Evolutionary conservation across 1,284 basidiomycete species (phyloP).

Genomic region (Trichosporon sp.): DNA sequence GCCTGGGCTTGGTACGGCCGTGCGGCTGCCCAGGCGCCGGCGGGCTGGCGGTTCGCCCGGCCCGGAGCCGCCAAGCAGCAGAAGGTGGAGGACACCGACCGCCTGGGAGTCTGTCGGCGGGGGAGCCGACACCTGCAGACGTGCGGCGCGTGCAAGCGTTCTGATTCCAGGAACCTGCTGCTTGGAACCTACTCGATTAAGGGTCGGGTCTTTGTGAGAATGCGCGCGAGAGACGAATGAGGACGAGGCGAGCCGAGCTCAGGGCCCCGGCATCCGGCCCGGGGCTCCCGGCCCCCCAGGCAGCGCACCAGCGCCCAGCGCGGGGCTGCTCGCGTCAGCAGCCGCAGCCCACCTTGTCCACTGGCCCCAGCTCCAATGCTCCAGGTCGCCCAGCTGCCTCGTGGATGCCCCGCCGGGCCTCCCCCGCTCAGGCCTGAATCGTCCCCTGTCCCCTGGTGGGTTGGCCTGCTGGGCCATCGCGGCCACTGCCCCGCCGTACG

Average conservation of each 20-base stretch:
- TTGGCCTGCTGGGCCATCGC: neutral
- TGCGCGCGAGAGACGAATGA: neutral
- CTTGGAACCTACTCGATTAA: neutral
- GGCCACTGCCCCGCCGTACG: no score
- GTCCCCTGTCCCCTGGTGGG: no score
- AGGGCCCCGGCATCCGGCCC: neutral
- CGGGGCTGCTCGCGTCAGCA: neutral
- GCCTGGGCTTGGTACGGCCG: no score
- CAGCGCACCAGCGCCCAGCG: neutral
- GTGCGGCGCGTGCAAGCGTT: no score
- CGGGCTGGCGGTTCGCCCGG: no score
- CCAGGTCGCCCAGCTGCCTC: neutral
- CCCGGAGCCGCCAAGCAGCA: neutral
- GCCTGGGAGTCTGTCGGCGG: no score
- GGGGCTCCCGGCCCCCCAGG: neutral
- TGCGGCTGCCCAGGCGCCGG: no score
- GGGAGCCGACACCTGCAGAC: no score
- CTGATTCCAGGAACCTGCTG: neutral
- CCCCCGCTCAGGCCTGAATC: neutral
- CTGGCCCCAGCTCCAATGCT: neutral
- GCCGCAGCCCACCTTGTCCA: neutral
- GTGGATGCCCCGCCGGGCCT: neutral
- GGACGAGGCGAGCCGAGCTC: neutral
- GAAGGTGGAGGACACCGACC: no score
- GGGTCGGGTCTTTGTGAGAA: neutral